A percentile compares a stretch with the other conserved stretches of the same genome.
Conservation (phyloP, 164 flowering plant genomes). For the Houttuynia cordata region DNA sequence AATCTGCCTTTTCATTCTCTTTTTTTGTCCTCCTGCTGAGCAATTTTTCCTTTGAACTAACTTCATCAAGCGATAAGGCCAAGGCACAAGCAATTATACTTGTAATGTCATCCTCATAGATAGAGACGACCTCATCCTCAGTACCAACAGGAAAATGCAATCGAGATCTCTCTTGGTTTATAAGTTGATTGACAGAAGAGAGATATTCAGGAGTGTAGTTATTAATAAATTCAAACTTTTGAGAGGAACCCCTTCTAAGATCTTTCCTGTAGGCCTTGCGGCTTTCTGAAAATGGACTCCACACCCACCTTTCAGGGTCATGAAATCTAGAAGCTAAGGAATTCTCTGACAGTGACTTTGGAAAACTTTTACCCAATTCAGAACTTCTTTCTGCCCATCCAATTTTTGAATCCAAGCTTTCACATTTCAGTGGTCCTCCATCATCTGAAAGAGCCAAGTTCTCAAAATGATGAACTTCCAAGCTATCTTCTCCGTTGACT, state of each 20-base stretch:
- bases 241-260: conserved; percentile 30
- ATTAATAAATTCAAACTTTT: conserved; percentile 33
- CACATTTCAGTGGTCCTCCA: conserved; percentile 5
- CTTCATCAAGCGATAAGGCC: conserved; percentile 36
- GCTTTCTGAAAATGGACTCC: conserved; percentile 61
- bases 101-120: conserved; percentile 71
- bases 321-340: conserved; percentile 16
- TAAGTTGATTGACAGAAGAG: conserved; percentile 28
- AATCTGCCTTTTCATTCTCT: conserved; percentile 15
- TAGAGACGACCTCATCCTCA: conserved; percentile 46
- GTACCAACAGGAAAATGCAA: conserved; percentile 52
- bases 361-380: neutral
- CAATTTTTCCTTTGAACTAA: conserved; percentile 13
- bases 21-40: conserved; percentile 15
- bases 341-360: neutral
- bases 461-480: conserved; percentile 8
- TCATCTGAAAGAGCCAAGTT: conserved; percentile 11
- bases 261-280: conserved; percentile 34
- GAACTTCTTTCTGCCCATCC: neutral
- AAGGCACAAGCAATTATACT: conserved; percentile 84
- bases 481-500: conserved; percentile 4
- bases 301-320: conserved; percentile 37
- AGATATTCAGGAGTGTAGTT: conserved; percentile 22
- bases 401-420: conserved; percentile 2
- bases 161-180: conserved; percentile 50